A percentile compares a stretch with the other conserved stretches of the same genome.
Conservation (phyloP, 805 yeast genomes). For the Jamesozyma spencerorum region DNA sequence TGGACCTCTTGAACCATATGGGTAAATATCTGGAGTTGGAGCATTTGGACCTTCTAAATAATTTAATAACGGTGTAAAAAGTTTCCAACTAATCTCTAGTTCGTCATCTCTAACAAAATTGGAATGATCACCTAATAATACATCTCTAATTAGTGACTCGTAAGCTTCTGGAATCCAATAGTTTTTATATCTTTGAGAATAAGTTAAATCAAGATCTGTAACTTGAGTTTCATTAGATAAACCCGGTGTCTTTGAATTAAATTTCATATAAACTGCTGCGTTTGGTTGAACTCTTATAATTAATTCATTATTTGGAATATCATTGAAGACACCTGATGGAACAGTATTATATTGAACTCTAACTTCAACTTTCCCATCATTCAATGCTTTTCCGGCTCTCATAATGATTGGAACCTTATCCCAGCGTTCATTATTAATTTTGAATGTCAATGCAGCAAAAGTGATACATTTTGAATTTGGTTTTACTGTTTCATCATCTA, state of each 20-base stretch:
- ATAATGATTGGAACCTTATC: slow-evolving; percentile 92
- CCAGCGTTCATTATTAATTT: slow-evolving; percentile 91
- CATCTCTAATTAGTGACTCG: slow-evolving; percentile 88
- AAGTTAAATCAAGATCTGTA: slow-evolving; percentile 85
- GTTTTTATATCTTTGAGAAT: slow-evolving; percentile 68
- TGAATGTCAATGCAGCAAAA: slow-evolving; percentile 73
- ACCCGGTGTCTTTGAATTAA: slow-evolving; percentile 92
- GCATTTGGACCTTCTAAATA: slow-evolving; percentile 62
- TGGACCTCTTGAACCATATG: slow-evolving; percentile 93
- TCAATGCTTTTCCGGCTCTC: slow-evolving; percentile 94
- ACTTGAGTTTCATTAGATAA: slow-evolving; percentile 72
- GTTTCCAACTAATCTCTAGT: slow-evolving; percentile 82
- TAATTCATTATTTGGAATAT: slow-evolving; percentile 81
- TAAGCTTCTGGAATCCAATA: slow-evolving; percentile 97
- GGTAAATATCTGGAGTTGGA: slow-evolving; percentile 59
- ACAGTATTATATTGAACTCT: slow-evolving; percentile 86
- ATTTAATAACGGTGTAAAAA: slow-evolving; percentile 88
- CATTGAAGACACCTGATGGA: slow-evolving; percentile 69
- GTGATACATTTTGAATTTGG: slow-evolving; percentile 80
- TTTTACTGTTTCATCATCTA: slow-evolving; percentile 85
- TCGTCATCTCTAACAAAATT: slow-evolving; percentile 97
- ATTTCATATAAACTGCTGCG: slow-evolving; percentile 87
- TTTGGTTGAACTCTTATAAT: slow-evolving; percentile 91
- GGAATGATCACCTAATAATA: slow-evolving; percentile 85
- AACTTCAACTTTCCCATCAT: slow-evolving; percentile 88